Evolutionary conservation across 805 yeast species (phyloP), one percentile per base, ranked within the genome.

Genomic region (Ascoidea rubescens): DNA sequence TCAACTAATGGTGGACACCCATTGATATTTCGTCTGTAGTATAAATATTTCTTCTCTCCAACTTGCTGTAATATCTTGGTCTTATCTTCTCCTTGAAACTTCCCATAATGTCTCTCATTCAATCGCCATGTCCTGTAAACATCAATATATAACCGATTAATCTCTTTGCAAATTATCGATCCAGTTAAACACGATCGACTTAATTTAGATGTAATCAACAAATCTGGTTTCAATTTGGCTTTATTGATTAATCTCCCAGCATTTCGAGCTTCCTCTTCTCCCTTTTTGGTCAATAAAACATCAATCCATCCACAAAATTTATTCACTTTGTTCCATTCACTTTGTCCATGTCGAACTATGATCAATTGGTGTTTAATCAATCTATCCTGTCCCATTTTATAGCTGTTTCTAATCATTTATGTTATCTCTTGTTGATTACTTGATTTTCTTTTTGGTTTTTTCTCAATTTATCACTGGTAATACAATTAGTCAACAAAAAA

Each of bases 271-370:
- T 87, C 80, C 71, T 87, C 96, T 65, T 78, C 72, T 68, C 97
- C 97, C 75, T 79, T 89, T 64, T 79, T 70, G 65, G 79, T 89
- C 67, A 87, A 78, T 60, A 95, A 84, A 64, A 77, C 88, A 62
- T 96, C 96, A 44, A 83, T 79, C 93, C 93, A 85, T 28, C 93
- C 93, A 65, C 91, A 84, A 67, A 85, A 85, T 58, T 78, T 71
- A 66, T 83, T 78, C 90, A 90, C 78, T 90, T 95, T 78, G 89
- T 88, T 71, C 97, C 97, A 76, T 61, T 79, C 82, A 62, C 89
- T 82, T 65, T 86, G 86, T 4, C 95, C 95, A 71, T 86, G 95
- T 67, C 95, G 79, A 51, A 85, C 74, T 54, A 85, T 68, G 51
- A 82, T 70, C 55, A 81, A 67, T 57, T 73, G 74, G 44, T 60